A percentile compares a stretch with the other conserved stretches of the same genome.
Evolutionary conservation across 2,329 filamentous ascomycete species (phyloP).

Genomic region (Epicoccum nigrum): DNA sequence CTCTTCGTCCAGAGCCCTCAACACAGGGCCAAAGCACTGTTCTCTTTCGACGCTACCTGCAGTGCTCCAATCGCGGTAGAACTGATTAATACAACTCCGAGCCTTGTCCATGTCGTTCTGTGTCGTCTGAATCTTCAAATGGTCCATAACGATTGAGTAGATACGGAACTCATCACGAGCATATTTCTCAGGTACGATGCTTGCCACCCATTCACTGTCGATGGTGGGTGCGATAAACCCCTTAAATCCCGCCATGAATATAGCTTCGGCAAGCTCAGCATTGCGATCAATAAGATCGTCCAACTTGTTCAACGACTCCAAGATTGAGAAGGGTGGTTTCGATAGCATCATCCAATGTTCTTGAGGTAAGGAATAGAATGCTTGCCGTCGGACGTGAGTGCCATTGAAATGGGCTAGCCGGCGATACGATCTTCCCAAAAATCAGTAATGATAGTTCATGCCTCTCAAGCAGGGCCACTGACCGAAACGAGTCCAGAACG

Average conservation of each 20-base stretch:
- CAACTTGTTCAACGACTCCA: constrained; percentile 76
- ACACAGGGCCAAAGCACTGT: constrained; percentile 77
- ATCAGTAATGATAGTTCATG: background rate
- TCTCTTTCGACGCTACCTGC: constrained; percentile 76
- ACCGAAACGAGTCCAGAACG: constrained; percentile 90
- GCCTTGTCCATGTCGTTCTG: constrained; percentile 85
- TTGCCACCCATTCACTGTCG: constrained; percentile 42
- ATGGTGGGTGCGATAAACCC: constrained; percentile 41
- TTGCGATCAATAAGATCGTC: constrained; percentile 91
- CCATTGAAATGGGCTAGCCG: constrained; percentile 85
- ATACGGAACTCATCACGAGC: constrained; percentile 37
- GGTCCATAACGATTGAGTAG: constrained; percentile 57
- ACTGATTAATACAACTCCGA: constrained; percentile 87
- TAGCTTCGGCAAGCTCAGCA: constrained; percentile 78
- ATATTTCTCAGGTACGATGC: constrained; percentile 39
- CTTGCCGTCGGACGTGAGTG: constrained; percentile 86
- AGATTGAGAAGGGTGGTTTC: constrained; percentile 78
- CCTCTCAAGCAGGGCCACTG: constrained; percentile 42
- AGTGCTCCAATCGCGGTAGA: constrained; percentile 92
- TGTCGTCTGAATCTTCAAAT: constrained; percentile 75
- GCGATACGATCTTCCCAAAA: constrained; percentile 73
- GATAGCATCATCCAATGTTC: constrained; percentile 84
- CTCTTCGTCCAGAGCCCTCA: constrained; percentile 65
- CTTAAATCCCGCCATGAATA: constrained; percentile 62
- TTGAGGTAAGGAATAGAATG: constrained; percentile 88